phyloP scores from a whole-genome alignment of 2,329 filamentous ascomycete genomes.

The Botrytis byssoidea region DNA sequence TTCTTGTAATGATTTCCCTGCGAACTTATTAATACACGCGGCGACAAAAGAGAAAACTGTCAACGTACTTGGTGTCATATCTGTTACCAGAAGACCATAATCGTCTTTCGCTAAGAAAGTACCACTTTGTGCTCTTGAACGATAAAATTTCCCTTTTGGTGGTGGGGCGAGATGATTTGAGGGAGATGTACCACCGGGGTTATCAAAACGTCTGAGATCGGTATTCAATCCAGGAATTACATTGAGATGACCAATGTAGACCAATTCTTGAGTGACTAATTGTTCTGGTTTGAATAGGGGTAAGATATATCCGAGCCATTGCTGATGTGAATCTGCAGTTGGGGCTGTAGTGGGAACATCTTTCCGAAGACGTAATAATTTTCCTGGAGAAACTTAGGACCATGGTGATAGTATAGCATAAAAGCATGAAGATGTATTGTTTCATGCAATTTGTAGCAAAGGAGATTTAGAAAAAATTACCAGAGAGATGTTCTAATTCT shows the following conservation, averaged over 20 bases:
- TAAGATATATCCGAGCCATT: slow-evolving; percentile 52
- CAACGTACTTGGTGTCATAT: slow-evolving; percentile 59
- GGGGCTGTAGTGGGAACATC: slow-evolving; percentile 50
- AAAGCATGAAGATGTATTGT: not conserved
- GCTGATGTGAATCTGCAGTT: slow-evolving; percentile 41
- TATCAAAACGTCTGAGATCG: slow-evolving; percentile 45
- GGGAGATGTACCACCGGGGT: slow-evolving; percentile 8
- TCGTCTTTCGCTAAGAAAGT: slow-evolving; percentile 55
- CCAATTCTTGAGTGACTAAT: slow-evolving; percentile 56
- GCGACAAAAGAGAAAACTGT: not conserved
- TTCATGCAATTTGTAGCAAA: not conserved
- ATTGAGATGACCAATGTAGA: slow-evolving; percentile 46
- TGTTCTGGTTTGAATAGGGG: slow-evolving; percentile 56
- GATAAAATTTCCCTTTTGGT: slow-evolving; percentile 16
- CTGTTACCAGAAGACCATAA: slow-evolving; percentile 68
- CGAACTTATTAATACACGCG: not conserved
- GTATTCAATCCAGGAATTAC: slow-evolving; percentile 52
- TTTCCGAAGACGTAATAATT: slow-evolving; percentile 62
- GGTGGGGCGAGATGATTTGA: slow-evolving; percentile 15
- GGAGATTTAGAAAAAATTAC: not conserved
- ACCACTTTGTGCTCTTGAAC: slow-evolving; percentile 51
- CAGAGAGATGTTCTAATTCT: slow-evolving; percentile 22
- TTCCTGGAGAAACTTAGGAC: slow-evolving; percentile 40
- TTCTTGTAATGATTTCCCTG: slow-evolving; percentile 33
- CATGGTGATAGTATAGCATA: not conserved